Conservation (phyloP, 495 filamentous ascomycete genomes). For the Daldinia concentrica region DNA sequence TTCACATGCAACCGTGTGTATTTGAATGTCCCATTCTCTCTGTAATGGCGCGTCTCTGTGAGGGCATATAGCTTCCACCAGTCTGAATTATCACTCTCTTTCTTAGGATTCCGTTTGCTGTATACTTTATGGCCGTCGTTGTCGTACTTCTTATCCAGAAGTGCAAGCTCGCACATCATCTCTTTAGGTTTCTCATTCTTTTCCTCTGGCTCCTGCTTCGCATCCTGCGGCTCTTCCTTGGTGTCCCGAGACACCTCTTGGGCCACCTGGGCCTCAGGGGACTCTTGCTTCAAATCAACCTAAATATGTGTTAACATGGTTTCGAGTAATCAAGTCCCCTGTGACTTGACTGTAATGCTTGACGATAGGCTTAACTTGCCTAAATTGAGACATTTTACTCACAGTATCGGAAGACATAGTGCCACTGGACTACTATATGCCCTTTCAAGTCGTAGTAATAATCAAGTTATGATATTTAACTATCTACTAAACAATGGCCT, state of each 20-base stretch:
- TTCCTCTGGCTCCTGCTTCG: not conserved
- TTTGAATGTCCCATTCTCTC: conserved; percentile 9
- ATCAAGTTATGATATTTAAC: no score
- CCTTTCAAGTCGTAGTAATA: not conserved
- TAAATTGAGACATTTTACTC: not conserved
- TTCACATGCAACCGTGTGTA: conserved; percentile 28
- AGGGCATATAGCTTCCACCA: conserved; percentile 34
- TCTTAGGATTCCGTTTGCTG: conserved; percentile 9
- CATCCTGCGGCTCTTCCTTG: not conserved
- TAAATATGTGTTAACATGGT: conserved; percentile 6
- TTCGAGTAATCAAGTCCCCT: not conserved
- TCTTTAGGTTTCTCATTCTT: conserved; percentile 6
- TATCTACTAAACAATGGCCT: no score
- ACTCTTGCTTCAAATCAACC: conserved; percentile 3
- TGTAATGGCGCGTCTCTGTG: conserved; percentile 31
- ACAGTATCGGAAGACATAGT: conserved; percentile 28
- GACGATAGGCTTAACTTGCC: no score
- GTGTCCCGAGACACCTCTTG: not conserved
- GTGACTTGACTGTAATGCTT: no score
- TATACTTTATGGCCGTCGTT: conserved; percentile 25
- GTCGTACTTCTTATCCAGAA: conserved; percentile 32
- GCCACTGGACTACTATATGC: not conserved
- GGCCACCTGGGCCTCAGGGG: conserved; percentile 1
- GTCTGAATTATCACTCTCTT: not conserved
- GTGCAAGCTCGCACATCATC: conserved; percentile 25